These are phyloP conservation scores for Spathaspora passalidarum DNA, from an alignment of 805 yeast genomes.

Conservation along the genomic window DNA sequence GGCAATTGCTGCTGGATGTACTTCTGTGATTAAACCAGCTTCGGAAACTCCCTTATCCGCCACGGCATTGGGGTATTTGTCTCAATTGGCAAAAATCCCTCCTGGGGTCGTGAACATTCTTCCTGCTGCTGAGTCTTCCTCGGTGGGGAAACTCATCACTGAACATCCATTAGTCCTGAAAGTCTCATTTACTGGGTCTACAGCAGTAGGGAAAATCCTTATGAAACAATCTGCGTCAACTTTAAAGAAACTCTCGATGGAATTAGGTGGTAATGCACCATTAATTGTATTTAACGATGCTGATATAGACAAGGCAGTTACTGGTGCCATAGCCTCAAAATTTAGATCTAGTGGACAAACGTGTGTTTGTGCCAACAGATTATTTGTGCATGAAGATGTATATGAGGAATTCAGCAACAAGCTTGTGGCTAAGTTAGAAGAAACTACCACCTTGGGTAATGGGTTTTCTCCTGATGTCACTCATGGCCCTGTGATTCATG, in stretches of 20 bases:
- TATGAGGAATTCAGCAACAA: conserved; percentile 46
- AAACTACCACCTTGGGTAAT: conserved; percentile 53
- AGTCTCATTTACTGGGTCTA: conserved; percentile 64
- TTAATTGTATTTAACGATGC: conserved; percentile 61
- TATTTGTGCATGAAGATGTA: conserved; percentile 52
- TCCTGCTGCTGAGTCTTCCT: conserved; percentile 45
- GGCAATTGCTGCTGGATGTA: conserved; percentile 77
- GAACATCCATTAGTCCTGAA: conserved; percentile 47
- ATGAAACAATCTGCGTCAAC: conserved; percentile 57
- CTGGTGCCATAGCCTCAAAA: conserved; percentile 50
- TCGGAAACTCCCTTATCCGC: conserved; percentile 74
- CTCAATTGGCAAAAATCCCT: conserved; percentile 69
- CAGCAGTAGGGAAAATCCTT: conserved; percentile 56
- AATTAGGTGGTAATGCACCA: conserved; percentile 69
- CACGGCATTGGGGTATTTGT: conserved; percentile 59
- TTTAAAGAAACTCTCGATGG: conserved; percentile 59
- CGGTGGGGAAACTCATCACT: conserved; percentile 52
- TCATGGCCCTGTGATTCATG: conserved; percentile 75
- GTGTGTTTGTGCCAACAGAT: conserved; percentile 61
- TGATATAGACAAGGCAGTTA: conserved; percentile 53
- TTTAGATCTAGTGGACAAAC: conserved; percentile 65
- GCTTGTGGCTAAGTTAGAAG: conserved; percentile 35
- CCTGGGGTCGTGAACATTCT: conserved; percentile 65
- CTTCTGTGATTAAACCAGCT: conserved; percentile 75
- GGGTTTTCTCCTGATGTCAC: conserved; percentile 59